Conservation (phyloP, 331 rosid genomes). For the Telfairia occidentalis region DNA sequence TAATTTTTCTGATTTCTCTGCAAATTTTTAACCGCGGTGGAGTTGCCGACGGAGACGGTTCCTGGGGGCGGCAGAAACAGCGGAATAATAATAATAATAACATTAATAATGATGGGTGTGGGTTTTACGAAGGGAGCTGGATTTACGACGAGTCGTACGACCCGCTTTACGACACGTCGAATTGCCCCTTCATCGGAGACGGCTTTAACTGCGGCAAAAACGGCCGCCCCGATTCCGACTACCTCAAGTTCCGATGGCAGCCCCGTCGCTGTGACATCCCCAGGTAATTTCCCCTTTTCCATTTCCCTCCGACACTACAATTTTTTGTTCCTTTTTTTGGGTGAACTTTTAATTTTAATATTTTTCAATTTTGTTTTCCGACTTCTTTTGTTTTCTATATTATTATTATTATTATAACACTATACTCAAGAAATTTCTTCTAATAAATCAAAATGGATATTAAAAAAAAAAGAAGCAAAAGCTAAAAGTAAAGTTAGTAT, state of each 20-base stretch:
- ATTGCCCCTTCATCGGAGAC: slow-evolving; percentile 22
- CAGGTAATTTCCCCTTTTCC: not conserved
- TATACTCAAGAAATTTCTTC: too few species aligned
- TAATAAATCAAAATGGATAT: too few species aligned
- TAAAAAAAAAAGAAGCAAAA: too few species aligned
- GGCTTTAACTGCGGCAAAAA: slow-evolving; percentile 30
- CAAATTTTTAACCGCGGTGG: not conserved
- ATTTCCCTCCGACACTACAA: not conserved
- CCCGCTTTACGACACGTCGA: slow-evolving; percentile 23
- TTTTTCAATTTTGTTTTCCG: too few species aligned
- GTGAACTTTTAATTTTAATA: too few species aligned
- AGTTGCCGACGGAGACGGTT: not conserved
- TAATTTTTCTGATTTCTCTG: not conserved
- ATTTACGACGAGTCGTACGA: slow-evolving; percentile 15
- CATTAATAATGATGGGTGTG: slow-evolving; percentile 16
- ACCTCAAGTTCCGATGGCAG: slow-evolving; percentile 44
- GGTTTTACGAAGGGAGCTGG: slow-evolving; percentile 27
- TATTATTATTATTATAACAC: too few species aligned
- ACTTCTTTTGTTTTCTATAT: too few species aligned
- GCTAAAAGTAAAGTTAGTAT: too few species aligned
- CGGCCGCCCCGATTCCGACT: slow-evolving; percentile 46
- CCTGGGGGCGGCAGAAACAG: not conserved
- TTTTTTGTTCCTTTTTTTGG: not conserved
- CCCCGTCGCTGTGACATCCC: slow-evolving; percentile 18
- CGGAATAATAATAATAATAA: not conserved